phyloP scores from a whole-genome alignment of 2,329 filamentous ascomycete species.

The Fusarium aywerte region DNA sequence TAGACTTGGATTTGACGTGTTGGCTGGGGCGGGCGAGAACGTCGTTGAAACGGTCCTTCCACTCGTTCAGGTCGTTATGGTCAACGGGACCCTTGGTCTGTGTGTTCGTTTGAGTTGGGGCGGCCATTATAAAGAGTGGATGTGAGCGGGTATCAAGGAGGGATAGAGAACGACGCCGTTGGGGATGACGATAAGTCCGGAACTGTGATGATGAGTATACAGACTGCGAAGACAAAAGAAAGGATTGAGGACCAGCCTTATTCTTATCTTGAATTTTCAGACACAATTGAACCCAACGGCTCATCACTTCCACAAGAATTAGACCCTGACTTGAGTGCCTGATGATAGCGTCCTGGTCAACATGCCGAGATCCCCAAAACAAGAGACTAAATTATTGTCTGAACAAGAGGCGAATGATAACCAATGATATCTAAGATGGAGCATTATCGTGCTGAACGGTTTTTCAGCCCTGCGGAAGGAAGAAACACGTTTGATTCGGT shows the following conservation, averaged over 20 bases:
- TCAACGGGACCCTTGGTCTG: constrained; percentile 52
- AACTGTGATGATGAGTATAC: constrained; percentile 18
- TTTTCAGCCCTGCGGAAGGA: constrained; percentile 41
- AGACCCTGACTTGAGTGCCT: not conserved
- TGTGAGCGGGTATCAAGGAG: constrained; percentile 2
- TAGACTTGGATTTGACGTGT: constrained; percentile 56
- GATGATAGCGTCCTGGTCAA: constrained; percentile 24
- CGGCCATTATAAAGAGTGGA: constrained; percentile 29
- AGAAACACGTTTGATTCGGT: constrained; percentile 36
- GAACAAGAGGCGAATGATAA: not conserved
- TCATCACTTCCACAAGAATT: not conserved
- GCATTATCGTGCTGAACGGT: constrained; percentile 1
- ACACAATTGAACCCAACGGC: not conserved
- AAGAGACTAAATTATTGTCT: constrained; percentile 11
- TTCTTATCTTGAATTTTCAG: constrained; percentile 1
- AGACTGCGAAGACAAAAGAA: not conserved
- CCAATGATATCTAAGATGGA: not conserved
- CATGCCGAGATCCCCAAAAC: not conserved
- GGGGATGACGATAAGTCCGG: not conserved
- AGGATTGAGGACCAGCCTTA: not conserved
- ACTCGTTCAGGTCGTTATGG: constrained; percentile 57
- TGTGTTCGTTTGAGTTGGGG: constrained; percentile 25
- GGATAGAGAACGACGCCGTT: not conserved
- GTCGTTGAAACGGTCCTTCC: constrained; percentile 58
- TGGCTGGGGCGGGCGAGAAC: constrained; percentile 56